Evolutionary conservation across 441 rosid genomes (phyloP).

Genomic region (Bruguiera hainesii): DNA sequence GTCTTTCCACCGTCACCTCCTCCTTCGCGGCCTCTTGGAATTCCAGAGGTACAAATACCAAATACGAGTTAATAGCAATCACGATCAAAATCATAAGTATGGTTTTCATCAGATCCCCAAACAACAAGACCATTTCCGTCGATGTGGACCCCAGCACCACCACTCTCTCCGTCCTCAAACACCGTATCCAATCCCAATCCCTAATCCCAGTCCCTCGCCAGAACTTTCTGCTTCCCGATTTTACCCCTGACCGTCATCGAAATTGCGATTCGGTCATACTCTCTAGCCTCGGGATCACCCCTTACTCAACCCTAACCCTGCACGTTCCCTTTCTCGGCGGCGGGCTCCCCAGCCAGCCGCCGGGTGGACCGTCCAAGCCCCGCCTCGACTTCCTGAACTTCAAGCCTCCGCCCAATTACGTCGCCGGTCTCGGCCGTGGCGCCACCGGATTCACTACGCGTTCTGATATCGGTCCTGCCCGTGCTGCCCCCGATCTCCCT

Average conservation of each 20-base stretch:
- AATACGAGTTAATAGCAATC: too few species aligned
- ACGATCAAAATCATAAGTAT: constrained; percentile 17
- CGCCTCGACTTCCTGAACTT: constrained; percentile 86
- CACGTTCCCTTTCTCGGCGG: constrained; percentile 75
- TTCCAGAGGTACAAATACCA: too few species aligned
- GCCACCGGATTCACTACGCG: constrained; percentile 95
- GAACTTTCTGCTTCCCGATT: constrained; percentile 30
- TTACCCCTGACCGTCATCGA: not conserved
- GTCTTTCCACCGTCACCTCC: too few species aligned
- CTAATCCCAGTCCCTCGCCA: constrained; percentile 43
- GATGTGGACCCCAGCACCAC: constrained; percentile 50
- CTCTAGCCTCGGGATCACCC: constrained; percentile 45
- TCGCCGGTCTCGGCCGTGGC: constrained; percentile 93
- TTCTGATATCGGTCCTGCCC: constrained; percentile 92
- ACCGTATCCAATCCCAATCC: constrained; percentile 33
- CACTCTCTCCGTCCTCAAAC: constrained; percentile 51
- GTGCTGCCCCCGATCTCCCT: constrained; percentile 90
- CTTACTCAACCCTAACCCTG: constrained; percentile 54
- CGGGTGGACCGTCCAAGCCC: constrained; percentile 30
- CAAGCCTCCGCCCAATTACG: constrained; percentile 81
- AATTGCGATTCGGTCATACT: constrained; percentile 35
- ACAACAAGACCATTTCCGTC: constrained; percentile 43
- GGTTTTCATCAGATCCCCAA: constrained; percentile 62
- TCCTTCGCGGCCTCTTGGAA: too few species aligned
- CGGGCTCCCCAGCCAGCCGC: constrained; percentile 29